These are phyloP conservation scores for Hura crepitans DNA, from an alignment of 441 rosid genomes.

Conservation along the genomic window DNA sequence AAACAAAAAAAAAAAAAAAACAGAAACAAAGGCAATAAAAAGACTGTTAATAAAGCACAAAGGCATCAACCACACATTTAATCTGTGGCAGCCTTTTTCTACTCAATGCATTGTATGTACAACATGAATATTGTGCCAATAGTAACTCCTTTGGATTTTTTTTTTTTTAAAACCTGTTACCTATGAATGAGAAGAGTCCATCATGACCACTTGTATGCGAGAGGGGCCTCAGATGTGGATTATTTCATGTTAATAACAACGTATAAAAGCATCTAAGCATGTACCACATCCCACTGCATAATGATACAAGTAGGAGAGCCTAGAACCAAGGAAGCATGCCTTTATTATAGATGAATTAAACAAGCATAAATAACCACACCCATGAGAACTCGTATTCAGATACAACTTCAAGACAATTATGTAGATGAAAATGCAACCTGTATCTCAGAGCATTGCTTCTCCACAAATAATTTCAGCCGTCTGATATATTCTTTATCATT, in stretches of 20 bases:
- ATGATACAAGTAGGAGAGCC: neutral
- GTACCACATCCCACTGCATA: neutral
- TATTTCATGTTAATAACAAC: neutral
- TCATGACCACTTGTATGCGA: neutral
- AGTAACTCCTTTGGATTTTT: neutral
- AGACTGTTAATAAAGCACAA: neutral
- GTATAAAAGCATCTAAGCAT: neutral
- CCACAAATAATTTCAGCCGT: constrained; percentile 72
- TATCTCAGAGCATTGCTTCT: constrained; percentile 82
- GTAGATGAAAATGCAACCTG: constrained; percentile 44
- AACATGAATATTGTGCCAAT: neutral
- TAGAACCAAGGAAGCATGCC: neutral
- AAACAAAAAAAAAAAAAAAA: neutral
- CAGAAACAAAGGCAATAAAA: no score
- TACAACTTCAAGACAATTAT: neutral
- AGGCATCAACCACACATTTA: neutral
- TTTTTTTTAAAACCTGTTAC: neutral
- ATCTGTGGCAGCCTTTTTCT: neutral
- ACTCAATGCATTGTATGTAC: no score
- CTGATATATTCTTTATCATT: constrained; percentile 59
- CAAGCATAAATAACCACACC: neutral
- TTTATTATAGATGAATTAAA: neutral
- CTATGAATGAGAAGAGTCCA: neutral
- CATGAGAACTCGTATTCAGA: neutral
- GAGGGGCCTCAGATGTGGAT: neutral